These are phyloP conservation scores for Pseudofabraea citricarpa DNA, from an alignment of 2,329 filamentous ascomycete genomes.

Conservation along the genomic window DNA sequence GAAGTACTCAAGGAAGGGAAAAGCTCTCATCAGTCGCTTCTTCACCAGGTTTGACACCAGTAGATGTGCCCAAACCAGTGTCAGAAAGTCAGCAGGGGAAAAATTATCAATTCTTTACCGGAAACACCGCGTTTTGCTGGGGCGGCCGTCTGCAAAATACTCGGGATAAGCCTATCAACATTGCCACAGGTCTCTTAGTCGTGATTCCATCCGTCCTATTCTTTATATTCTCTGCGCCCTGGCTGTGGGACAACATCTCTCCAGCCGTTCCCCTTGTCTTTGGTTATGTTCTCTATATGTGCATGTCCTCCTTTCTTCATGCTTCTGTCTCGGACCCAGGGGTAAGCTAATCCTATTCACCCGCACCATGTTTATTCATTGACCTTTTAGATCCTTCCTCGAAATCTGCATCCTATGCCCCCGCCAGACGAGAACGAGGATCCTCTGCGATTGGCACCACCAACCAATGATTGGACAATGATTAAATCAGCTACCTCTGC, in stretches of 20 bases:
- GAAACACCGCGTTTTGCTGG: constrained; percentile 86
- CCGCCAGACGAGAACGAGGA: constrained; percentile 70
- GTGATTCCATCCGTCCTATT: constrained; percentile 76
- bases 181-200: constrained; percentile 78
- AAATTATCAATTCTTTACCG: constrained; percentile 90
- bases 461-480: constrained; percentile 90
- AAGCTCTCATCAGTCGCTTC: constrained; percentile 79
- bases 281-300: constrained; percentile 86
- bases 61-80: constrained; percentile 32
- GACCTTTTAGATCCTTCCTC: constrained; percentile 85
- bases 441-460: constrained; percentile 73
- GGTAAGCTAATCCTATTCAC: constrained; percentile 50
- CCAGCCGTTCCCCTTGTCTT: constrained; percentile 86
- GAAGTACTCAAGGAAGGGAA: constrained; percentile 65
- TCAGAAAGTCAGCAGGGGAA: constrained; percentile 46
- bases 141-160: constrained; percentile 87
- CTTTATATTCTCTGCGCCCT: constrained; percentile 71
- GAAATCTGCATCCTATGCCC: constrained; percentile 88
- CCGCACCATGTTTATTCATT: too few species aligned
- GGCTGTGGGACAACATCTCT: constrained; percentile 84
- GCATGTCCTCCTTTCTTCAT: constrained; percentile 89
- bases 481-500: constrained; percentile 71
- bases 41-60: constrained; percentile 58
- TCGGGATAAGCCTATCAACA: constrained; percentile 79
- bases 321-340: constrained; percentile 90